Evolutionary conservation across 1,139 yeast genomes (phyloP).

Genomic region (Eremothecium gossypii): DNA sequence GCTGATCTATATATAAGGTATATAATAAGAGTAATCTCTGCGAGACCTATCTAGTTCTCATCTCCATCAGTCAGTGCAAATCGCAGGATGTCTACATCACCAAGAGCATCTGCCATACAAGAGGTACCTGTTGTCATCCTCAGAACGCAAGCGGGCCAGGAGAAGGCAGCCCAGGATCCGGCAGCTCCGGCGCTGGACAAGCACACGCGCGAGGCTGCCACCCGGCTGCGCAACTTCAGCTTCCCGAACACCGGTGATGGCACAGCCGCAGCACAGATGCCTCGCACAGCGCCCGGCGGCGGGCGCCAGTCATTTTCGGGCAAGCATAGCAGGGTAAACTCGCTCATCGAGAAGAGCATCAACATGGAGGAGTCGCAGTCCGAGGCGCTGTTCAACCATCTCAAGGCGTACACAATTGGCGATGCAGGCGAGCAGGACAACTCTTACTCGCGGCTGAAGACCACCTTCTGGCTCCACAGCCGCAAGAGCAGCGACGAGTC

Average conservation of each 20-base stretch:
- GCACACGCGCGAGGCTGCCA: conserved; percentile 3
- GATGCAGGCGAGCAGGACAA: background rate
- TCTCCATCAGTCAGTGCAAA: no score
- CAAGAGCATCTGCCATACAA: no score
- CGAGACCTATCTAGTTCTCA: no score
- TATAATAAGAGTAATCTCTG: no score
- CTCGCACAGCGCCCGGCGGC: background rate
- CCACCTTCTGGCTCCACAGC: background rate
- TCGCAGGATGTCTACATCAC: no score
- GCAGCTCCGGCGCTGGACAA: no score
- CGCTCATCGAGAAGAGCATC: conserved; percentile 2
- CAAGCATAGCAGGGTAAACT: background rate
- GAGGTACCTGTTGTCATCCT: no score
- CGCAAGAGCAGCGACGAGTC: conserved; percentile 4
- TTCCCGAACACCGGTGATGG: conserved; percentile 5
- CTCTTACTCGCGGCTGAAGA: background rate
- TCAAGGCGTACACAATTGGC: conserved; percentile 6
- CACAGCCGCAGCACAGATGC: background rate
- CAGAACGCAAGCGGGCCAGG: no score
- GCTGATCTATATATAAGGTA: no score
- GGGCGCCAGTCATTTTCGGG: background rate
- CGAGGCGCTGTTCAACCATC: conserved; percentile 9
- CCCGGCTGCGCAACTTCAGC: conserved; percentile 7
- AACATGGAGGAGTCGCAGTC: conserved; percentile 9
- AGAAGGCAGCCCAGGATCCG: no score